Evolutionary conservation across 1,139 yeast genomes (phyloP).

Genomic region (Nakaseomyces delphensis): DNA sequence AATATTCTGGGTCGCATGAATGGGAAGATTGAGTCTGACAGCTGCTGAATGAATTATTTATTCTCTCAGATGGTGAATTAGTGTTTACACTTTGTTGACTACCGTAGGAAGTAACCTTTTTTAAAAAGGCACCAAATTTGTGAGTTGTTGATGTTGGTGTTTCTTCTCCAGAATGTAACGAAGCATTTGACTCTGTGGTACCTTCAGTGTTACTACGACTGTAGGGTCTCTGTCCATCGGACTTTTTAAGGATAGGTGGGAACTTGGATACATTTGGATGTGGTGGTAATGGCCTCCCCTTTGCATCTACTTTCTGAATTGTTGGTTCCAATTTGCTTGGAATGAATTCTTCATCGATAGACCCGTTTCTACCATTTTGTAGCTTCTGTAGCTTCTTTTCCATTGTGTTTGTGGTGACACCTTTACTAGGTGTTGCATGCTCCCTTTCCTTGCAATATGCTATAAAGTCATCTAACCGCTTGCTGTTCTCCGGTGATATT

Average conservation of each 20-base stretch:
- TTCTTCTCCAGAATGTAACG: background rate
- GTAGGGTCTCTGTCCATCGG: constrained; percentile 23
- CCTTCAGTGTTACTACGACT: constrained; percentile 16
- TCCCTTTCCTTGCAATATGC: constrained; percentile 1
- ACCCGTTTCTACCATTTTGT: background rate
- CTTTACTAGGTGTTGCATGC: too few species aligned
- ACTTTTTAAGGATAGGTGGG: constrained; percentile 40
- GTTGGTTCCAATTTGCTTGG: background rate
- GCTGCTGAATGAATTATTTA: constrained; percentile 7
- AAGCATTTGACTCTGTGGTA: constrained; percentile 5
- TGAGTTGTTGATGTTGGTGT: constrained; percentile 17
- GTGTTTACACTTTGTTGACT: constrained; percentile 6
- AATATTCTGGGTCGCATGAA: constrained; percentile 5
- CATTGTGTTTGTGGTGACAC: background rate
- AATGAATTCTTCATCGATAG: background rate
- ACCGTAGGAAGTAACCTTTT: constrained; percentile 28
- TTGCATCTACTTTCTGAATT: constrained; percentile 25
- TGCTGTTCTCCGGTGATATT: constrained; percentile 3
- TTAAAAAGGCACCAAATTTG: constrained; percentile 29
- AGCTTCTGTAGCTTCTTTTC: constrained; percentile 7
- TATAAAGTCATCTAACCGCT: constrained; percentile 3
- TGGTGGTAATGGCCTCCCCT: constrained; percentile 40
- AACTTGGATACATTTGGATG: constrained; percentile 40
- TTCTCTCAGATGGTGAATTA: constrained; percentile 6
- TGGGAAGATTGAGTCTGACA: constrained; percentile 9